Conservation (phyloP, 139 green algal species). For the Micractinium sp. region DNA sequence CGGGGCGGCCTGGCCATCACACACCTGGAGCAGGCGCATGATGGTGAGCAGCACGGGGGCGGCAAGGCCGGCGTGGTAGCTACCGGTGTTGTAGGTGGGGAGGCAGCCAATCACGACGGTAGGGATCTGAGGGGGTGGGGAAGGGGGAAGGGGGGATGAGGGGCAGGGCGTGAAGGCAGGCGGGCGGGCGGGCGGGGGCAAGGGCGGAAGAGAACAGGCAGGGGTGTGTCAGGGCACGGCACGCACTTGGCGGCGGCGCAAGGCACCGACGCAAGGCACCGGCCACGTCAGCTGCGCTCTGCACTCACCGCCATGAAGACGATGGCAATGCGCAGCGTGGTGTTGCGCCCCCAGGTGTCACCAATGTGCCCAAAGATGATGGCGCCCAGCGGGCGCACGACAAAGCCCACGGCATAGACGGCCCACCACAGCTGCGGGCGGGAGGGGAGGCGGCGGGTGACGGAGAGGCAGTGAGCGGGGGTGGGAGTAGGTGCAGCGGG, state of each 20-base stretch:
- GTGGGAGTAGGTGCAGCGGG: background rate
- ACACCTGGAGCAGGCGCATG: conserved; percentile 38
- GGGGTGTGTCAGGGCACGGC: too few relatives aligned
- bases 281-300: background rate
- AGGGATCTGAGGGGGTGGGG: background rate
- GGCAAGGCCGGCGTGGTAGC: conserved; percentile 28
- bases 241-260: too few relatives aligned
- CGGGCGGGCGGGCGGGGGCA: too few relatives aligned
- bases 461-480: background rate
- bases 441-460: background rate
- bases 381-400: conserved; percentile 28
- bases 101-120: conserved; percentile 2
- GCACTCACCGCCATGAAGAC: conserved; percentile 23
- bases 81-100: background rate
- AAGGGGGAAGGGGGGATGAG: background rate
- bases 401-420: background rate
- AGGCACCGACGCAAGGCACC: too few relatives aligned
- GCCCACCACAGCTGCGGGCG: conserved; percentile 5
- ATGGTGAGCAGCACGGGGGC: conserved; percentile 43
- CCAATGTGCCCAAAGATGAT: conserved; percentile 50
- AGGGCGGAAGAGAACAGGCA: background rate
- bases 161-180: background rate
- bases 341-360: conserved; percentile 35
- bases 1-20: too few relatives aligned
- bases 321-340: conserved; percentile 34